Evolutionary conservation across 441 rosid species (phyloP), one percentile per base, ranked within the genome.

Genomic region (Isatis lusitanica): DNA sequence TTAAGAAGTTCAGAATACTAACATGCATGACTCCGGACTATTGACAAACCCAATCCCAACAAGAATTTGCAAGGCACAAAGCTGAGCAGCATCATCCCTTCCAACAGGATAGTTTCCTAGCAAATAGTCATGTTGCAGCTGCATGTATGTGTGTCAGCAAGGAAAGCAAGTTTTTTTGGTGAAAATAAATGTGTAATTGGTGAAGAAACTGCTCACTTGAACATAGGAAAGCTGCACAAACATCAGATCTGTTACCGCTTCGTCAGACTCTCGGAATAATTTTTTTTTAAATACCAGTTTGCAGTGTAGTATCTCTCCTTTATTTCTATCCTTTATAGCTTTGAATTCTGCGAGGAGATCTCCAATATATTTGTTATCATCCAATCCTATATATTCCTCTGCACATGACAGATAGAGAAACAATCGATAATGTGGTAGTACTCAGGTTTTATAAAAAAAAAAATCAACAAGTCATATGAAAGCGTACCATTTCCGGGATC

Each of bases 41-140:
- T 78, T 83, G 74, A 90, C 86, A 88, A 85, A 88, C 71, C 98
- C 98, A 80, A 93, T 88, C 74, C 93, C 99, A 71, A 89, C 97
- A 71, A 95, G 83, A 77, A 95, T 95, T 75, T 95, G 99, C 82
- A 95, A 81, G 42, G 98, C 99, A 77, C 97, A 95, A 70, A 95
- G 80, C 75, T 93, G 98, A 2, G 97, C 98, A 81, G 98, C 98
- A 86, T 90, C 98, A 81, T 95, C 99, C 83, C 97, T 90, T 78
- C 98, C 99, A 78, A 93, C 96, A 47, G 99, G 99, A 86, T 93
- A 93, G 82, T 93, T 93, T 63, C 99, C 99, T 83, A 85, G 73
- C 64, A 93, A 82, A 77, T 95, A 95, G 79, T 95, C 99, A 86
- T 95, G 99, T 83, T 95, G 99, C 83, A 93, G 83, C 99, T 95